A percentile compares a stretch with the other conserved stretches of the same genome.
Conservation (phyloP, 2,329 filamentous ascomycete species). For the Thelonectria blattea region DNA sequence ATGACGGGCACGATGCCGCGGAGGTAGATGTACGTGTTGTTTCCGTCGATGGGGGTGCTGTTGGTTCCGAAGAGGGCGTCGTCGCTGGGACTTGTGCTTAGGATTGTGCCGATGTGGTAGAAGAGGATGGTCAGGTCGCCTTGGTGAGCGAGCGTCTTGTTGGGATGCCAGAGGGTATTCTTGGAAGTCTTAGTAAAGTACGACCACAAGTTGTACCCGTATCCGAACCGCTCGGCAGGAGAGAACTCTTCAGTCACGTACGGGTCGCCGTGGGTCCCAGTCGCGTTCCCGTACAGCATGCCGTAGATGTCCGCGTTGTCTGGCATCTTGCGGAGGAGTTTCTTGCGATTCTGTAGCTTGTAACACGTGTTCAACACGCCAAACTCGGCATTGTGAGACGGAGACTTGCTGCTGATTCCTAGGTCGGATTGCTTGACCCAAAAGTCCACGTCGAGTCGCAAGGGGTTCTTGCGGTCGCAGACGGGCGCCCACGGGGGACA, state of each 20-base stretch:
- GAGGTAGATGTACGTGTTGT: background rate
- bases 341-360: background rate
- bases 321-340: background rate
- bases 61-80: background rate
- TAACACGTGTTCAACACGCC: background rate
- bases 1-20: slow-evolving; percentile 1
- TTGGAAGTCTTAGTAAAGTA: background rate
- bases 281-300: background rate
- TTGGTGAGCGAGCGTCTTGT: background rate
- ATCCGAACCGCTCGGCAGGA: background rate
- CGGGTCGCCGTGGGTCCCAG: background rate
- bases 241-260: slow-evolving; percentile 1
- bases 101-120: slow-evolving; percentile 4
- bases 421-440: slow-evolving; percentile 2
- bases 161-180: background rate
- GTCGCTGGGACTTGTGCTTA: background rate
- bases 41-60: background rate
- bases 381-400: background rate
- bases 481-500: slow-evolving; percentile 1
- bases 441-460: slow-evolving; percentile 4
- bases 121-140: slow-evolving; percentile 4
- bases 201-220: background rate
- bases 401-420: background rate
- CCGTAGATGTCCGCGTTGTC: background rate
- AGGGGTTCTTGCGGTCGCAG: slow-evolving; percentile 3